phyloP scores from a whole-genome alignment of 2,329 filamentous ascomycete species.

The Arthrobotrys sinensis region DNA sequence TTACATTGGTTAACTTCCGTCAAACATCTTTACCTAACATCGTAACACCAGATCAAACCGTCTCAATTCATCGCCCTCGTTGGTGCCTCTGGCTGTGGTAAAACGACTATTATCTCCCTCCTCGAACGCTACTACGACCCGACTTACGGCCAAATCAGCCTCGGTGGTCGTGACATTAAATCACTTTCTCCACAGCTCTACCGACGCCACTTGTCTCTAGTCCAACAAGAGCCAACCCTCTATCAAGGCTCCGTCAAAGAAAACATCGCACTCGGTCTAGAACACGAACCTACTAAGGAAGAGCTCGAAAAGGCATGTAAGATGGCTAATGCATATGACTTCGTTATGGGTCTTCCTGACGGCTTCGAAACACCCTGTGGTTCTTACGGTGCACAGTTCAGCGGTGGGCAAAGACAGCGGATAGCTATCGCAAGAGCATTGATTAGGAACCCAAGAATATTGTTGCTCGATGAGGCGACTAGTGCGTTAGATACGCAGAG shows the following conservation, averaged over 20 bases:
- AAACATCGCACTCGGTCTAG: slow-evolving; percentile 68
- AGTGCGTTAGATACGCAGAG: slow-evolving; percentile 73
- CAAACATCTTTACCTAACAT: neutral
- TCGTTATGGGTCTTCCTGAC: slow-evolving; percentile 77
- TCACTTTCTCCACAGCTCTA: slow-evolving; percentile 67
- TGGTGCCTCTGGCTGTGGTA: slow-evolving; percentile 74
- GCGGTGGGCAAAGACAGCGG: slow-evolving; percentile 81
- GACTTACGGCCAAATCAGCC: slow-evolving; percentile 71
- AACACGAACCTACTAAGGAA: slow-evolving; percentile 71
- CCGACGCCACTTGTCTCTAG: slow-evolving; percentile 68
- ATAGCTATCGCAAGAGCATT: slow-evolving; percentile 79
- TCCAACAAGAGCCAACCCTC: slow-evolving; percentile 70
- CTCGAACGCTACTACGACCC: slow-evolving; percentile 77
- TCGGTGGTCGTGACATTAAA: slow-evolving; percentile 73
- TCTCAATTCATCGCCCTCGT: slow-evolving; percentile 73
- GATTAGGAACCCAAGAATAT: slow-evolving; percentile 76
- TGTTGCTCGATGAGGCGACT: slow-evolving; percentile 82
- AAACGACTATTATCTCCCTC: slow-evolving; percentile 66
- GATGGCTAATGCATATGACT: slow-evolving; percentile 79
- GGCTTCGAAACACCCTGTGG: slow-evolving; percentile 80
- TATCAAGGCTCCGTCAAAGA: slow-evolving; percentile 68
- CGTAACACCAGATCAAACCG: slow-evolving; percentile 66
- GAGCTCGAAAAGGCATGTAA: slow-evolving; percentile 72
- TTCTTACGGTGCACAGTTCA: slow-evolving; percentile 77
- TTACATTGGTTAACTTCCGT: neutral